phyloP scores from a whole-genome alignment of 2,329 filamentous ascomycete species.

The Didymosphaeria variabile region DNA sequence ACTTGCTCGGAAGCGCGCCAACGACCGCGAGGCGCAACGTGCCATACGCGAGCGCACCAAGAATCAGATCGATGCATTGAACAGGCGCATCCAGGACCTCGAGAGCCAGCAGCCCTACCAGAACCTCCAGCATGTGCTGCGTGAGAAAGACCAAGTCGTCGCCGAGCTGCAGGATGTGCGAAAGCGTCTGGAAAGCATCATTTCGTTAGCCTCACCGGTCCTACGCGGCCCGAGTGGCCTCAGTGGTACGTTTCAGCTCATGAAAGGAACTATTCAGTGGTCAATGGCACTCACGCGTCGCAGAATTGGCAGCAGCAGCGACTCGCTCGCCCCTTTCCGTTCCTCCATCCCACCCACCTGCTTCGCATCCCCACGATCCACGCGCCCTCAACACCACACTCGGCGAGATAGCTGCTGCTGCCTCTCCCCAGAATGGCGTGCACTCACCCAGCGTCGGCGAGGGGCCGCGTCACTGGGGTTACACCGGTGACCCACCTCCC shows the following conservation, averaged over 20 bases:
- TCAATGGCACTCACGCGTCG: slow-evolving; percentile 19
- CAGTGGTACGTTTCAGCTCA: slow-evolving; percentile 49
- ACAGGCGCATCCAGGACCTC: slow-evolving; percentile 76
- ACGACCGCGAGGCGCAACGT: slow-evolving; percentile 87
- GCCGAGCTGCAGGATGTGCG: slow-evolving; percentile 83
- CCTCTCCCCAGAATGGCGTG: slow-evolving; percentile 32
- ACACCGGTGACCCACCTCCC: slow-evolving; percentile 40
- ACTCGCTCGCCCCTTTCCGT: slow-evolving; percentile 53
- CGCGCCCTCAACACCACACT: slow-evolving; percentile 35
- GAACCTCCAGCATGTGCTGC: slow-evolving; percentile 78
- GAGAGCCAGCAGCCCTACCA: slow-evolving; percentile 83
- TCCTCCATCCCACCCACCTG: slow-evolving; percentile 26
- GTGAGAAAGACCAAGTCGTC: slow-evolving; percentile 79
- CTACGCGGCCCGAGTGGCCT: slow-evolving; percentile 55
- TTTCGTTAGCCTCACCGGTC: slow-evolving; percentile 71
- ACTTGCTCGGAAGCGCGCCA: slow-evolving; percentile 87
- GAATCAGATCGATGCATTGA: slow-evolving; percentile 78
- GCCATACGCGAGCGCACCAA: slow-evolving; percentile 85
- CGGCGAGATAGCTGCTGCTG: slow-evolving; percentile 30
- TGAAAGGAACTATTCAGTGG: neutral
- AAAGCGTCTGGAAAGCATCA: slow-evolving; percentile 70
- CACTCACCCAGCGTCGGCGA: slow-evolving; percentile 40
- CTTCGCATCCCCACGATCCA: slow-evolving; percentile 25
- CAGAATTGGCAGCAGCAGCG: slow-evolving; percentile 59
- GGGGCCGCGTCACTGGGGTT: slow-evolving; percentile 41